phyloP scores from a whole-genome alignment of 257 asterid genomes.

The Nicotiana benthamiana region DNA sequence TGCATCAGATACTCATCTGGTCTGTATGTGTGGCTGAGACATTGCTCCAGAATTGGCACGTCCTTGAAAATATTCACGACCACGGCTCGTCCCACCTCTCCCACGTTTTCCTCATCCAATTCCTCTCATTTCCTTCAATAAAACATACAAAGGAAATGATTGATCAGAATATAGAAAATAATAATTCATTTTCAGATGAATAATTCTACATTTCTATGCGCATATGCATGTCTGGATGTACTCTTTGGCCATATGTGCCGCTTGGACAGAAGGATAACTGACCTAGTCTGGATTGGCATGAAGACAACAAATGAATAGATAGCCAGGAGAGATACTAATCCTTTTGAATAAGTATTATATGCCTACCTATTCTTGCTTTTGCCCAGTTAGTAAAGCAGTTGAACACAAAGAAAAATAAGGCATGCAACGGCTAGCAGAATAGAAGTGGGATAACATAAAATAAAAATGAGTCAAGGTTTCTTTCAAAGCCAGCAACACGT shows the following conservation, averaged over 20 bases:
- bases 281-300: conserved; percentile 13
- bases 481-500: conserved; percentile 14
- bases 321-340: conserved; percentile 12
- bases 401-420: background rate
- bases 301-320: background rate
- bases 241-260: conserved; percentile 12
- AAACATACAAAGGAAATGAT: too few relatives aligned
- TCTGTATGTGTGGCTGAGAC: too few relatives aligned
- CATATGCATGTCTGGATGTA: background rate
- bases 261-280: conserved; percentile 8
- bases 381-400: background rate
- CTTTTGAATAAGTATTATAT: conserved; percentile 2
- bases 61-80: too few relatives aligned
- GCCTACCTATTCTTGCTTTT: background rate
- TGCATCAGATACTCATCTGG: too few relatives aligned
- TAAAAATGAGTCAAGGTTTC: conserved; percentile 8
- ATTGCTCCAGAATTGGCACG: too few relatives aligned
- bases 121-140: too few relatives aligned
- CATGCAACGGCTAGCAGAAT: background rate
- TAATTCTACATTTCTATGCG: background rate
- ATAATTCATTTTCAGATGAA: conserved; percentile 2
- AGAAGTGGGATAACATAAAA: background rate
- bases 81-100: too few relatives aligned
- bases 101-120: too few relatives aligned
- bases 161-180: too few relatives aligned